Evolutionary conservation across 306 rosid genomes (phyloP).

Genomic region (Clitoria ternatea): DNA sequence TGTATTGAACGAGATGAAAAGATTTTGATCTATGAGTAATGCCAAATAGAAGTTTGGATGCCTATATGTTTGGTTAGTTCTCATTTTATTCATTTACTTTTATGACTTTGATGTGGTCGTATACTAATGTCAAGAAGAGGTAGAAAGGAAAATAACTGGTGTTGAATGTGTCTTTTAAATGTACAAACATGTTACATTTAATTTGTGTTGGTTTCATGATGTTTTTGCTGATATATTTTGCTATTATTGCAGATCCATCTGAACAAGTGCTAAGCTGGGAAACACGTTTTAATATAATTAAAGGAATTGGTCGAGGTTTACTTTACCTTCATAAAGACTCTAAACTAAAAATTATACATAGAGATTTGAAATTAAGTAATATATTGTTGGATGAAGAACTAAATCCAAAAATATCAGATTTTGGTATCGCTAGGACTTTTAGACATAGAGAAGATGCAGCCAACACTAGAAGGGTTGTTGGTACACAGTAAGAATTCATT

Average conservation of each 20-base stretch:
- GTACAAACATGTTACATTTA: too few relatives aligned
- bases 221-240: too few relatives aligned
- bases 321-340: not conserved
- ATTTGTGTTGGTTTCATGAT: too few relatives aligned
- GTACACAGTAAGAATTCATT: constrained; percentile 25
- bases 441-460: constrained; percentile 25
- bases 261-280: not conserved
- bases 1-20: constrained; percentile 31
- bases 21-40: constrained; percentile 33
- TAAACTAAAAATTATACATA: not conserved
- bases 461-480: constrained; percentile 19
- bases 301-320: not conserved
- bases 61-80: constrained; percentile 31
- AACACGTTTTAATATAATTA: not conserved
- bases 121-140: too few relatives aligned
- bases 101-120: not conserved
- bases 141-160: too few relatives aligned
- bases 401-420: not conserved
- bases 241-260: constrained; percentile 1
- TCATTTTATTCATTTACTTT: too few relatives aligned
- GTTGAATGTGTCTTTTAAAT: too few relatives aligned
- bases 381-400: not conserved
- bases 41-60: constrained; percentile 32
- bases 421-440: constrained; percentile 29
- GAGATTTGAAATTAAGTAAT: not conserved